Evolutionary conservation across 1,284 basidiomycete species (phyloP), one percentile per base, ranked within the genome.

Genomic region (Irpex rosettiformis): DNA sequence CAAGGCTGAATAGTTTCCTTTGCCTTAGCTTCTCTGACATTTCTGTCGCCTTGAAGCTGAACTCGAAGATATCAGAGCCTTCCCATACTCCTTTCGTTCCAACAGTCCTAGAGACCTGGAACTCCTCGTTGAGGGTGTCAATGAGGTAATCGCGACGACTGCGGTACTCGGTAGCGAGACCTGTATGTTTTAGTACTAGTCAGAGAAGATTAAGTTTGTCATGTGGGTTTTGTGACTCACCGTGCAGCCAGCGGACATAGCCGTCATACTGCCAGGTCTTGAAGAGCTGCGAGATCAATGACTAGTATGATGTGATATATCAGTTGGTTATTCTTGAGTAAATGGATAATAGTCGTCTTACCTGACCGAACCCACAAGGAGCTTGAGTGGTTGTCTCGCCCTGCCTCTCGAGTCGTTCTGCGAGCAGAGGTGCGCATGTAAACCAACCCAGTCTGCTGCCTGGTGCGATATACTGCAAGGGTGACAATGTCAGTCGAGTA

Each of bases 371-470:
- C 2, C 91, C 91, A 60, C 83, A 87, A 2, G 91, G 89, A 0
- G 82, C 82, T 68, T 91, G 89, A 0, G 89, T 85, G 13, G 81
- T 79, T 0, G 81, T 84, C 75, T 95, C 91, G 33, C 82, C 79
- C n/a, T 84, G 82, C 51, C 91, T 79, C 62, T 89, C 85, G n/a
- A 94, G 70, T 25, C 88, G 79, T 67, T 94, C 91, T 8, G 86
- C 85, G 67, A 90, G 87, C 43, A 82, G 28, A 6, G 86, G 81
- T 66, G 82, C 84, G 67, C 84, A 87, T 0, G 90, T 93, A 67
- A 89, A 88, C 87, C 87, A 94, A 1, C 92, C 91, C 8, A 93
- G 73, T 4, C 91, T 83, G 56, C 82, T 83, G 1, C 91, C 92
- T 2, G 91, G 91, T 1, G 87, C 88, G 55, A 93, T 82, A 1